Evolutionary conservation across 2,329 filamentous ascomycete species (phyloP), one percentile per base, ranked within the genome.

Genomic region (Pseudophaeomoniella oleicola): DNA sequence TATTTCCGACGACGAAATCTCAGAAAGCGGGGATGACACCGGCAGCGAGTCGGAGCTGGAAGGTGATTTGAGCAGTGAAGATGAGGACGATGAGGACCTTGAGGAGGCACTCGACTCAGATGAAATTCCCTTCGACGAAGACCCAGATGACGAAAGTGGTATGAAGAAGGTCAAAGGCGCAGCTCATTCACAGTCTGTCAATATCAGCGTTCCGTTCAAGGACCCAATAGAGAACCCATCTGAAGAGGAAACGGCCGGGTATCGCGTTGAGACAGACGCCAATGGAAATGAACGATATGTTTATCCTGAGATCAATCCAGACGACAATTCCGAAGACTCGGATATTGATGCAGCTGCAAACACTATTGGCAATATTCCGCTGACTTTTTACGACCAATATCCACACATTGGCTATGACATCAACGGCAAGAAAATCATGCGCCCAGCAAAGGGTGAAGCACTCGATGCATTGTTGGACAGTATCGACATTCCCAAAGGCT

Each of bases 341-440:
- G 88, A 94, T 55, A 79, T 78, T 3, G 75, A 81, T 42, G 80
- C 75, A 38, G 74, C 78, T 17, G 69, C 68, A 36, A 98, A 98
- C 62, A 96, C 90, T 0, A 94, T 98, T 50, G 92, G 90, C 47
- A 71, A 96, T 54, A 98, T 98, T 41, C 84, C 87, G 4, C 65
- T 96, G 35, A 81, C 82, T 3, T 96, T 94, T 62, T 98, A 98
- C 65, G 90, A 98, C 57, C 81, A 84, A 22, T 98, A 94, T 55
- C 90, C 90, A 35, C 90, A 98, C 56, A 94, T 98, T 54, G 90
- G 90, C 41, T 98, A 98, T 62, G 84, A 94, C 51, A 96, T 98
- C 64, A 93, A 98, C 58, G 90, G 90, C 58, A 94, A 92, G 71
- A 92, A 83, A 59, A 94, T 98, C 45, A 83, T 94, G 78, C 81